Base-by-base conservation (phyloP, 1,284 basidiomycete genomes). In the Veloboletus limbatus region DNA sequence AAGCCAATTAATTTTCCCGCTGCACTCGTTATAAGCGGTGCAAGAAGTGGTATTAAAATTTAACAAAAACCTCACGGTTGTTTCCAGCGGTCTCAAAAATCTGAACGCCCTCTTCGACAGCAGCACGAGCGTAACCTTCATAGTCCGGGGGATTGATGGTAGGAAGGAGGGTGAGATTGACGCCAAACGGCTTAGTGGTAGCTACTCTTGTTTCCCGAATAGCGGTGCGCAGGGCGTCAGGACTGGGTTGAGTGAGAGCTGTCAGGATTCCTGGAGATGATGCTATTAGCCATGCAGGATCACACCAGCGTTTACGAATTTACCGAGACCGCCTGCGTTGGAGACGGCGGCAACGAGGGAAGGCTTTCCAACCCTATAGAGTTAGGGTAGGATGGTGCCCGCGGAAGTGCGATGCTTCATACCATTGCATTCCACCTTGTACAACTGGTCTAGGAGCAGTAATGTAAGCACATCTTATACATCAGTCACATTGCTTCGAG, bases 41-140 rank as follows among this genome's bases (percentile, higher is more conserved):
- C 13, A 32, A n/a, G 5, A 26, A 17, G 11, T 3, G 2, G 5
- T 1, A 1, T 4, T n/a, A 6, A 17, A 22, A 39, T 6, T n/a
- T n/a, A n/a, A n/a, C n/a, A n/a, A n/a, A 11, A 26, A 31, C 66
- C 80, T 53, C 57, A 91, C 88, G 88, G 63, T 86, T 92, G 65
- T 88, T 93, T 9, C 94, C 94, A 2, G 94, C 94, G 0, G 94
- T 97, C 73, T 97, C 95, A 62, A 95, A 93, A 41, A 97, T 85
- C 57, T 71, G 75, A 10, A 96, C 77, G n/a, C 90, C 90, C 62
- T 95, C 94, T 47, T 92, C 90, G 42, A 97, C 79, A 4, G 92
- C 88, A 2, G 78, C 93, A 10, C 79, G 74, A 2, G 88, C 87
- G 57, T 86, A 94, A 6, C 85, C 91, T 44, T 79, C 79, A 56